A percentile compares a stretch with the other conserved stretches of the same genome.
Conservation (phyloP, 345 rosid species). For the Linum usitatissimum region DNA sequence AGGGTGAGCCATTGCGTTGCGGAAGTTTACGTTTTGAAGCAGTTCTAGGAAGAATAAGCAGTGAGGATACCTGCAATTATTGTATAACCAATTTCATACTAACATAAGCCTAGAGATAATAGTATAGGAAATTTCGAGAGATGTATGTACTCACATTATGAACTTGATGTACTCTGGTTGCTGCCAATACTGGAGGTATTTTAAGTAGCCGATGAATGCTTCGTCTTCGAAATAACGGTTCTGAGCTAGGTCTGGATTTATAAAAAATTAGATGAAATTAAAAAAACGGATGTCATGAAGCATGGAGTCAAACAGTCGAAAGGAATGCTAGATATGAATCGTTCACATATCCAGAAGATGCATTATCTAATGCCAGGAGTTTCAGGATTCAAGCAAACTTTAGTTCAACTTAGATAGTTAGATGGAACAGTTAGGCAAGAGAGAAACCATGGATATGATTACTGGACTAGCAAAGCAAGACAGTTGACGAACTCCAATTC, state of each 20-base stretch:
- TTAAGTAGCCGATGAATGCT: constrained; percentile 91
- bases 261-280: not conserved
- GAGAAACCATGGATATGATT: not conserved
- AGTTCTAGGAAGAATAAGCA: constrained; percentile 88
- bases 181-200: constrained; percentile 95
- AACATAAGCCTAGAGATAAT: not conserved
- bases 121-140: not conserved
- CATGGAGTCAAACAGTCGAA: not conserved
- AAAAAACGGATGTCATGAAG: not conserved
- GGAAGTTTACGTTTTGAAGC: constrained; percentile 88
- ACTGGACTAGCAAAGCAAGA: constrained; percentile 87
- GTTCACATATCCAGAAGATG: not conserved
- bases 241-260: constrained; percentile 84
- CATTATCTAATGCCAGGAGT: not conserved
- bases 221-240: constrained; percentile 97
- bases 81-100: not conserved
- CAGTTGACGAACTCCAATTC: constrained; percentile 91
- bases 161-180: constrained; percentile 80
- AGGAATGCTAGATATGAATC: not conserved
- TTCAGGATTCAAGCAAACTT: not conserved
- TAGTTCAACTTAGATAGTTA: not conserved
- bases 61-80: constrained; percentile 82
- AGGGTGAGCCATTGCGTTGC: constrained; percentile 96
- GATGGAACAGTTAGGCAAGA: not conserved
- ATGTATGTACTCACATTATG: constrained; percentile 59